phyloP scores from a whole-genome alignment of 331 rosid species.

The Quercus tomentella region DNA sequence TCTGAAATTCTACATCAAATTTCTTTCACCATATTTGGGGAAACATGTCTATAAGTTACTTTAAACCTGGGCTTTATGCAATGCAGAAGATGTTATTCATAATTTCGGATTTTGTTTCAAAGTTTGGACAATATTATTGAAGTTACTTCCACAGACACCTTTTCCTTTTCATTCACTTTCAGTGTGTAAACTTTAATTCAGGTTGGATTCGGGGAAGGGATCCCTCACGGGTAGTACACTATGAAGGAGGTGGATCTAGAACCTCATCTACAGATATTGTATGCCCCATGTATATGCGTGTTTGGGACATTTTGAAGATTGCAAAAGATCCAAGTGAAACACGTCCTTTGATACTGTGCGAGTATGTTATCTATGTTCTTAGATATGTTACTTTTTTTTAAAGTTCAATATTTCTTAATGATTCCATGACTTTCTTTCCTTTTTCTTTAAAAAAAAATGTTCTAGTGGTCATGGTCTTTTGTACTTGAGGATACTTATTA shows the following conservation, averaged over 20 bases:
- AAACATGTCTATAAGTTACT: not conserved
- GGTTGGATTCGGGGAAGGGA: slow-evolving; percentile 97
- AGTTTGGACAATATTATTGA: not conserved
- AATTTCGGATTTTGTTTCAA: not conserved
- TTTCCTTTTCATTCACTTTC: not conserved
- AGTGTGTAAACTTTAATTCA: slow-evolving; percentile 16
- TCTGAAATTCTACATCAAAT: not conserved
- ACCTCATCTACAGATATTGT: slow-evolving; percentile 91
- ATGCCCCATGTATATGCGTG: slow-evolving; percentile 98
- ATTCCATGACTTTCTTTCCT: not conserved
- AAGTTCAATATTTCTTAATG: not conserved
- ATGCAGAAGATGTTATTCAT: not conserved
- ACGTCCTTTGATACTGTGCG: slow-evolving; percentile 93
- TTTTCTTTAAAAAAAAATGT: not conserved
- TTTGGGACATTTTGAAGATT: slow-evolving; percentile 87
- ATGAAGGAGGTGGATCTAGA: slow-evolving; percentile 97
- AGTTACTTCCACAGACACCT: slow-evolving; percentile 3
- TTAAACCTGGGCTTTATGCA: not conserved
- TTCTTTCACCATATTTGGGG: not conserved
- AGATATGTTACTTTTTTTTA: not conserved
- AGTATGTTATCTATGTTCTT: slow-evolving; percentile 44
- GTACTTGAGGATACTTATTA: slow-evolving; percentile 1
- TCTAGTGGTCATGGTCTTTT: slow-evolving; percentile 2
- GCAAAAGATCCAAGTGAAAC: slow-evolving; percentile 83
- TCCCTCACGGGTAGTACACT: slow-evolving; percentile 69